Percentiles rank a stretch among this genome's conserved stretches.
Conservation (phyloP, 352 stramenopile species). For the Phytophthora sp. region DNA sequence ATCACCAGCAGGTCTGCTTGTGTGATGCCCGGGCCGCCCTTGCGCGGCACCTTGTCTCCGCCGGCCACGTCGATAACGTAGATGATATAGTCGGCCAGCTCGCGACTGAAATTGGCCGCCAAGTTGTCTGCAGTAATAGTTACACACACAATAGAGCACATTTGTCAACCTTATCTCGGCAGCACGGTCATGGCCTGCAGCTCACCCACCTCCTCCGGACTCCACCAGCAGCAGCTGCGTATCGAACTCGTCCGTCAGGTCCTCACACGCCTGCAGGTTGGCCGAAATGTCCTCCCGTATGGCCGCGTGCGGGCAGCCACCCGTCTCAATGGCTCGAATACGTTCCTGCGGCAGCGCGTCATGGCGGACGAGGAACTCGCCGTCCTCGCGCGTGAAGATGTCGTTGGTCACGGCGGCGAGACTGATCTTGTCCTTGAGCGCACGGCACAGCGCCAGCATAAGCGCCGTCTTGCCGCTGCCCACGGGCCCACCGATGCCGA, state of each 20-base stretch:
- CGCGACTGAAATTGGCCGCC: slow-evolving; percentile 96
- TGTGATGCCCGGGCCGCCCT: slow-evolving; percentile 97
- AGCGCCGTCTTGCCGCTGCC: slow-evolving; percentile 96
- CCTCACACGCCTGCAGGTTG: slow-evolving; percentile 96
- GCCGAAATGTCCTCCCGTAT: slow-evolving; percentile 98
- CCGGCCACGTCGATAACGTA: slow-evolving; percentile 99
- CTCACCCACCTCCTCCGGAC: slow-evolving; percentile 75
- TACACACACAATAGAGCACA: too few relatives aligned
- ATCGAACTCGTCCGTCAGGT: slow-evolving; percentile 91
- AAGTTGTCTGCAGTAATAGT: slow-evolving; percentile 90
- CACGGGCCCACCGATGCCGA: slow-evolving; percentile 97
- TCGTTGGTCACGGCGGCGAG: slow-evolving; percentile 97
- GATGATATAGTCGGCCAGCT: slow-evolving; percentile 98
- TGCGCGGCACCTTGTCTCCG: slow-evolving; percentile 98
- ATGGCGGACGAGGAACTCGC: slow-evolving; percentile 97
- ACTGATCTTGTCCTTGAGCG: slow-evolving; percentile 82
- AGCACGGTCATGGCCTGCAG: not conserved
- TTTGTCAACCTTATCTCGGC: too few relatives aligned
- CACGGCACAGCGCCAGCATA: slow-evolving; percentile 92
- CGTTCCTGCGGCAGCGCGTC: slow-evolving; percentile 89
- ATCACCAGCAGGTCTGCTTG: slow-evolving; percentile 97
- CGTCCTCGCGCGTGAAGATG: slow-evolving; percentile 99
- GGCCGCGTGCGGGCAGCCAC: slow-evolving; percentile 96
- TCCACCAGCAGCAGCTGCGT: slow-evolving; percentile 91
- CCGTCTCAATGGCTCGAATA: slow-evolving; percentile 97